Percentiles rank a stretch among this genome's conserved stretches.
These are phyloP conservation scores for Penicillium sp. DNA, from an alignment of 2,329 filamentous ascomycete species.

Conservation along the genomic window DNA sequence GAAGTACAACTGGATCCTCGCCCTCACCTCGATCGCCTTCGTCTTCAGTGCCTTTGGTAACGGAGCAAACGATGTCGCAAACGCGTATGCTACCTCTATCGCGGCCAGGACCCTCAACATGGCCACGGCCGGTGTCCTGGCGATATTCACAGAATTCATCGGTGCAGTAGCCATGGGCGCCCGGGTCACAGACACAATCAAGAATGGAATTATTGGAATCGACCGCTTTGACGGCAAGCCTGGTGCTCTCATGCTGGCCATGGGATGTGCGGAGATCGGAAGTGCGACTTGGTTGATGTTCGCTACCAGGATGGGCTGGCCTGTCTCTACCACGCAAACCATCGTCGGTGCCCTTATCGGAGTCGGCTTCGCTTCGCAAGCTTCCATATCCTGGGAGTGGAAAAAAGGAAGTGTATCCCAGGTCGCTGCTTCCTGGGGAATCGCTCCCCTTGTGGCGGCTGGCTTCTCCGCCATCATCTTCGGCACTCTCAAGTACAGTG, in stretches of 20 bases:
- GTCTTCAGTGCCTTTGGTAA: slow-evolving; percentile 32
- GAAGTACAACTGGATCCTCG: slow-evolving; percentile 34
- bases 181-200: slow-evolving; percentile 48
- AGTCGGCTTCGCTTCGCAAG: slow-evolving; percentile 28
- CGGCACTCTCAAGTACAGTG: slow-evolving; percentile 51
- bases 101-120: slow-evolving; percentile 56
- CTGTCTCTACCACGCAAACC: slow-evolving; percentile 47
- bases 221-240: slow-evolving; percentile 38
- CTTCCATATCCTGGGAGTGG: slow-evolving; percentile 38
- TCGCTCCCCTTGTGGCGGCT: slow-evolving; percentile 52
- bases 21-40: slow-evolving; percentile 31
- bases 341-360: slow-evolving; percentile 40
- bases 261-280: slow-evolving; percentile 39
- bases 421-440: slow-evolving; percentile 51
- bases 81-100: slow-evolving; percentile 57
- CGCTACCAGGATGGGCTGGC: slow-evolving; percentile 39
- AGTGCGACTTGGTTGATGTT: slow-evolving; percentile 41
- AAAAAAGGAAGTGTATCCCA: slow-evolving; percentile 49
- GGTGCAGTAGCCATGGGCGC: slow-evolving; percentile 56
- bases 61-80: slow-evolving; percentile 53
- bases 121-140: slow-evolving; percentile 54
- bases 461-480: slow-evolving; percentile 54
- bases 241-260: slow-evolving; percentile 42
- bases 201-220: slow-evolving; percentile 47
- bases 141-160: slow-evolving; percentile 53